Evolutionary conservation across 306 rosid genomes (phyloP).

Genomic region (Herpetospermum pedunculosum): DNA sequence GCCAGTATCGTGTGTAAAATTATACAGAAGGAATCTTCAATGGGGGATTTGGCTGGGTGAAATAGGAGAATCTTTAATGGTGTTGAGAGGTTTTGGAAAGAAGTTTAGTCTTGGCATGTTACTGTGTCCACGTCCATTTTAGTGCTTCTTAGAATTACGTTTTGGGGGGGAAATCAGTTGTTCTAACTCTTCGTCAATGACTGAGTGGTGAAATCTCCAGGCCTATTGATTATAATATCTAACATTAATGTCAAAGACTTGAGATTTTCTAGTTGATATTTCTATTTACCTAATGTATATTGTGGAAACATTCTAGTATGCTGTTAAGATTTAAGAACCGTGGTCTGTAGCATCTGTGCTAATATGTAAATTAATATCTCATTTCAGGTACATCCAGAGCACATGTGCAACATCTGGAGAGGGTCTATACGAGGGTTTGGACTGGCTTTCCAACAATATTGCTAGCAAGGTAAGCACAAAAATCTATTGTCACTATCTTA

Average conservation of each 20-base stretch:
- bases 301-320: neutral
- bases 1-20: no score
- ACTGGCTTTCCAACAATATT: constrained; percentile 63
- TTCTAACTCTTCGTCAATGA: neutral
- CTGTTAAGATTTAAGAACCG: neutral
- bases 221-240: neutral
- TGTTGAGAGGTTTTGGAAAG: no score
- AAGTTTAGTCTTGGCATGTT: neutral
- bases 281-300: neutral
- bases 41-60: no score
- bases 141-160: neutral
- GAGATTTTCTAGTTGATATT: neutral
- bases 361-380: constrained; percentile 3
- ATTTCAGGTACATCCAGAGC: constrained; percentile 70
- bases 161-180: neutral
- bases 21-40: no score
- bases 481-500: neutral
- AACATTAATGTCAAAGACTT: neutral
- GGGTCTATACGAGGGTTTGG: constrained; percentile 65
- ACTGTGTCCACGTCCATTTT: neutral
- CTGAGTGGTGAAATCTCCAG: neutral
- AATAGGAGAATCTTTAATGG: no score
- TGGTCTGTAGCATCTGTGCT: neutral
- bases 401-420: constrained; percentile 80
- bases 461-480: constrained; percentile 45